phyloP scores from a whole-genome alignment of 805 yeast species.

The Candida argentea region DNA sequence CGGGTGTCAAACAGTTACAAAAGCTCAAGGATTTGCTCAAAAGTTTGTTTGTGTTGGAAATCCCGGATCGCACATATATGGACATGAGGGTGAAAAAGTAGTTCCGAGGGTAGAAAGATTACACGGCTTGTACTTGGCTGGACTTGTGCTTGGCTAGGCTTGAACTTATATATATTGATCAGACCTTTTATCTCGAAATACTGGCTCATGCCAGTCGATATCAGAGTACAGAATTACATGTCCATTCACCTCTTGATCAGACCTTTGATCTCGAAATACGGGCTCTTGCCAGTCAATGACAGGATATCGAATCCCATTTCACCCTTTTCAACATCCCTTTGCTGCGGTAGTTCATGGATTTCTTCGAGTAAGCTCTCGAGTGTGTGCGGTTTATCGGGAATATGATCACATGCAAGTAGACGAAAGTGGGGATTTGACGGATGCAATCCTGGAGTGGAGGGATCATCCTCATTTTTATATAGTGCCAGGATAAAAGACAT shows the following conservation, averaged over 20 bases:
- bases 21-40: constrained; percentile 53
- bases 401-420: constrained; percentile 24
- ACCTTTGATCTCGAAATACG: too few relatives aligned
- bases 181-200: too few relatives aligned
- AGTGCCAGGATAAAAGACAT: constrained; percentile 40
- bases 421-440: constrained; percentile 20
- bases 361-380: constrained; percentile 8
- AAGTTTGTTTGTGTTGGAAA: constrained; percentile 56
- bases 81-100: constrained; percentile 49
- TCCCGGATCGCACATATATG: constrained; percentile 75
- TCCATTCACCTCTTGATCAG: too few relatives aligned
- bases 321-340: constrained; percentile 6
- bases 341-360: constrained; percentile 1
- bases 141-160: background rate
- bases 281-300: too few relatives aligned
- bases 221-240: too few relatives aligned
- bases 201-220: too few relatives aligned
- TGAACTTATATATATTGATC: background rate
- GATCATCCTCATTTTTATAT: constrained; percentile 11
- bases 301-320: constrained; percentile 5
- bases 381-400: constrained; percentile 13
- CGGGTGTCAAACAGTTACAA: constrained; percentile 54
- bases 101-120: constrained; percentile 1
- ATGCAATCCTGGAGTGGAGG: constrained; percentile 2
- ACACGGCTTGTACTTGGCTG: too few relatives aligned